These are phyloP conservation scores for Calendula officinalis DNA, from an alignment of 129 eudicot genomes.

Conservation along the genomic window DNA sequence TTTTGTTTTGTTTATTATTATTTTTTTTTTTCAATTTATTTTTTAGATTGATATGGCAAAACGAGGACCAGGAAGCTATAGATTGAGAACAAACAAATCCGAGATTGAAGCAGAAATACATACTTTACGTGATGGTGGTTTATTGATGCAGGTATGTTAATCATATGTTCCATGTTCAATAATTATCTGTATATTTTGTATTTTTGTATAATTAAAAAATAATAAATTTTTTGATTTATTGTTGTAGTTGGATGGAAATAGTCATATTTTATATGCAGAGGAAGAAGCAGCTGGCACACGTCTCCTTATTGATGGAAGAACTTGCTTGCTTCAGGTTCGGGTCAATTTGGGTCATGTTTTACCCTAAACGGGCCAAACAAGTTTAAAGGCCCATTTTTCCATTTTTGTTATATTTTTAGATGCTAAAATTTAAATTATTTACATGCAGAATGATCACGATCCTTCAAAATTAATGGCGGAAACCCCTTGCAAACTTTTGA, in stretches of 20 bases:
- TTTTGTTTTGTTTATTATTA: background rate
- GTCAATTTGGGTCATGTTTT: background rate
- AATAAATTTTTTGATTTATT: background rate
- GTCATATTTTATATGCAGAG: conserved; percentile 95
- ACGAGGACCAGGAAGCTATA: conserved; percentile 96
- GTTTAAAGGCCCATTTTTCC: background rate
- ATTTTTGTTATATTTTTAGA: background rate
- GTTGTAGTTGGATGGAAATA: conserved; percentile 91
- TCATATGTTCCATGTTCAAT: background rate
- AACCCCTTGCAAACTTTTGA: conserved; percentile 96
- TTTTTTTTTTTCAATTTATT: background rate
- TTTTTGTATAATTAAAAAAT: background rate
- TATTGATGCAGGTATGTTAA: conserved; percentile 81
- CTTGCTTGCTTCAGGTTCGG: conserved; percentile 96
- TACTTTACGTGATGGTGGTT: conserved; percentile 96
- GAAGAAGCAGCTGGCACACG: conserved; percentile 99
- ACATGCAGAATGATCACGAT: conserved; percentile 88
- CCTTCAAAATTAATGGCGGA: conserved; percentile 93
- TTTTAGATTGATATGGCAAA: conserved; percentile 83
- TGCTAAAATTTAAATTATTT: conserved; percentile 11
- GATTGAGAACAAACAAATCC: conserved; percentile 74
- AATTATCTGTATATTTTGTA: background rate
- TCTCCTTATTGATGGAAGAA: conserved; percentile 96
- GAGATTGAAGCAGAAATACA: conserved; percentile 98
- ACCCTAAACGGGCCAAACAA: background rate